Base-by-base conservation (phyloP, 306 rosid genomes). In the Mimosa bimucronata region DNA sequence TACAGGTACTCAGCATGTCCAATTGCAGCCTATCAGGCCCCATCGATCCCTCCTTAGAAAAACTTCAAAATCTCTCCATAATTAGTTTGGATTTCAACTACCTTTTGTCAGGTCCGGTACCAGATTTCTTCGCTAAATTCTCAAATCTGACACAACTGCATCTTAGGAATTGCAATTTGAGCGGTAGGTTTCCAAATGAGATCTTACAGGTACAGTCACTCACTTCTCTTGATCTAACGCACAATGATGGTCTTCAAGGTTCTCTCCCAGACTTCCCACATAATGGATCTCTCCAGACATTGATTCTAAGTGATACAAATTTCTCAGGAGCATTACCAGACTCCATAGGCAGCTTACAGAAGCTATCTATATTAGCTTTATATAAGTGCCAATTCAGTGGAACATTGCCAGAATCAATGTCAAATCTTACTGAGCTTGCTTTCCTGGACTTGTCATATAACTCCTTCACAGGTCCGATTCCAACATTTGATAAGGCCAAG, bases 391-490 rank as follows among this genome's bases (percentile, higher is more conserved):
- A 61, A 5, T 77, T 82, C 14, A n/a, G 6, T 1, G 80, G 83
- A 9, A n/a, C 9, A 10, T 8, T 82, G 11, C 79, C 82, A 18
- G 13, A 0, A 6, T 40, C 9, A 46, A 40, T 0, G 11, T 66
- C 75, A 78, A 76, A 76, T 4, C 87, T 89, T 11, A 40, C 78
- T n/a, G 62, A 76, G 29, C 79, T 89, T 8, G 60, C 28, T 31
- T 31, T 75, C 70, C 7, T 87, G 4, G 83, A 83, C 53, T 62
- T 89, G 71, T 87, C 87, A 40, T 4, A 0, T 10, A 89, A 89
- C 31, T 73, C 9, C 0, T 87, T 87, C 73, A 85, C 13, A 0
- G 86, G 92, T 31, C 62, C 73, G 52, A 7, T 88, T 26, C 91
- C 89, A 30, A 73, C 86, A 52, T 45, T 86, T 80, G 60, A 58